A percentile compares a stretch with the other conserved stretches of the same genome.
phyloP scores from a whole-genome alignment of 2,329 filamentous ascomycete species.

The Ambrosiella beaveri region DNA sequence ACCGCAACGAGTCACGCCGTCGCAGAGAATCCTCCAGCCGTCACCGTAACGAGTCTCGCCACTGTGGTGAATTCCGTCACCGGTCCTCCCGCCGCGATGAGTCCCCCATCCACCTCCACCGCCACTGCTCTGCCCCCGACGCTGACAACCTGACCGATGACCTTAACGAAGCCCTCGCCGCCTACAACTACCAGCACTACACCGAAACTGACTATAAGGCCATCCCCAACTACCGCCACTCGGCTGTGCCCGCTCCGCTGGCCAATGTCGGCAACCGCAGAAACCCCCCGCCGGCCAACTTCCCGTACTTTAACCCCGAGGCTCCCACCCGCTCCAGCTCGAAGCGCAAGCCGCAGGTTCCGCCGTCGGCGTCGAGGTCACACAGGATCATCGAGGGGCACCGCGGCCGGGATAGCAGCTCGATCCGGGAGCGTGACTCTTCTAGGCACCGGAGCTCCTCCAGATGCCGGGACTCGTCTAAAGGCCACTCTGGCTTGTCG shows the following conservation, averaged over 20 bases:
- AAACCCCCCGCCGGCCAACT: neutral
- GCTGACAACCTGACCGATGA: neutral
- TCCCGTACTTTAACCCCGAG: neutral
- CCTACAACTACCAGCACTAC: neutral
- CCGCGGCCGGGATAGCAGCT: no score
- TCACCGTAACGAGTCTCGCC: neutral
- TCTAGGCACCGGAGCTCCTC: neutral
- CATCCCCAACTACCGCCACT: neutral
- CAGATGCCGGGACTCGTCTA: neutral
- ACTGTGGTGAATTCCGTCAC: neutral
- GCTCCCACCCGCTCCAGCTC: neutral
- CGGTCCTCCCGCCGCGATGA: neutral
- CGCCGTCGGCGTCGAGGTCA: neutral
- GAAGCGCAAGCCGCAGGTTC: neutral
- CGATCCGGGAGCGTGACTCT: neutral
- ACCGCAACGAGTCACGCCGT: neutral
- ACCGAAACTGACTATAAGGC: neutral
- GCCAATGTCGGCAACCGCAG: neutral
- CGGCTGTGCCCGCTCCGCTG: slow-evolving; percentile 2
- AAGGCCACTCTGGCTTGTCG: neutral
- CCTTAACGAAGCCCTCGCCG: neutral
- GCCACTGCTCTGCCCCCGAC: neutral
- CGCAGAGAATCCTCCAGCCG: neutral
- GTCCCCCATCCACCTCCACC: neutral
- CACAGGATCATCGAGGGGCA: neutral